phyloP scores from a whole-genome alignment of 1,284 basidiomycete species.

The Boletus smithii region DNA sequence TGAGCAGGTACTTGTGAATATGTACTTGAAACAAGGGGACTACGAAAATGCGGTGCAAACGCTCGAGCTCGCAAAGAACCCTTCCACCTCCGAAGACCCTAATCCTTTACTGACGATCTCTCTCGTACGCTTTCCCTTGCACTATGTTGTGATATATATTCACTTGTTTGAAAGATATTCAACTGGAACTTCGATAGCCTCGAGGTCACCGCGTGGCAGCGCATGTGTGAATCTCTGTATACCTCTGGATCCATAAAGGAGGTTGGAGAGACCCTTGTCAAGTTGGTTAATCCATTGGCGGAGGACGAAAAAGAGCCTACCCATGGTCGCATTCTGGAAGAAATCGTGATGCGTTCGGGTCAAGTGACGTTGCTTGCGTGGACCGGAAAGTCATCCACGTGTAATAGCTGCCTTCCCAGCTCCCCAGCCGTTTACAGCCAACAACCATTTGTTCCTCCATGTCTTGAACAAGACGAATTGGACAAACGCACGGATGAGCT shows the following conservation, averaged over 20 bases:
- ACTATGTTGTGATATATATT: neutral
- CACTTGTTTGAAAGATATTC: neutral
- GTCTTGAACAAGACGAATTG: neutral
- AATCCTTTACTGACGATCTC: neutral
- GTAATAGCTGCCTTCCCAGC: constrained; percentile 2
- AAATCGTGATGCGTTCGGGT: neutral
- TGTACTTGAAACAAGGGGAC: constrained; percentile 6
- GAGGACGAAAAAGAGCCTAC: neutral
- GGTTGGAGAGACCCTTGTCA: neutral
- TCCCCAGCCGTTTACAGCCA: neutral
- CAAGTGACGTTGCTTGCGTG: constrained; percentile 1
- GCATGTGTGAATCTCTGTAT: neutral
- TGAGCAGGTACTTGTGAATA: constrained; percentile 1
- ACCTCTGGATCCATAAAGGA: neutral
- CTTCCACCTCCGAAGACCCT: neutral
- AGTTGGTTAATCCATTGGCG: neutral
- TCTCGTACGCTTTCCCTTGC: neutral
- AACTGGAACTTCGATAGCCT: constrained; percentile 3
- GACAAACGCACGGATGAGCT: neutral
- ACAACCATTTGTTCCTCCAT: neutral
- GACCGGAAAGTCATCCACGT: neutral
- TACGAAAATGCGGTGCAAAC: constrained; percentile 2
- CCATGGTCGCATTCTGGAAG: neutral
- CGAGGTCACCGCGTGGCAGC: neutral
- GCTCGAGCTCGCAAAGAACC: neutral